Conservation (phyloP, 345 rosid genomes). For the Noccaea bulbosa region DNA sequence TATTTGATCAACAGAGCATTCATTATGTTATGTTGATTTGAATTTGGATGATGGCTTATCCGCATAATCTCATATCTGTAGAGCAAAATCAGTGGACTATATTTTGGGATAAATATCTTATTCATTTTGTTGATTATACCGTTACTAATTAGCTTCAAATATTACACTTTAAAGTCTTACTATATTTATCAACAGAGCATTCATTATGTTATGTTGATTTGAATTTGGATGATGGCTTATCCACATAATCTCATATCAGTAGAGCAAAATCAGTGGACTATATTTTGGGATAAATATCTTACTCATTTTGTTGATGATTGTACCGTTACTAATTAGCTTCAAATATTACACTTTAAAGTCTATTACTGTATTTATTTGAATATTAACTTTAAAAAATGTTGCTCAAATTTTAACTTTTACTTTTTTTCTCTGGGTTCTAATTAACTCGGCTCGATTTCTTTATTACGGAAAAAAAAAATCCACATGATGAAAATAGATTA, state of each 20-base stretch:
- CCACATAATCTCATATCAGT: not conserved
- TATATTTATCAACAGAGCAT: not conserved
- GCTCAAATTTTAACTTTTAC: not conserved
- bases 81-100: not conserved
- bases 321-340: not conserved
- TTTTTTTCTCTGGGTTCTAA: not conserved
- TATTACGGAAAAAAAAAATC: not conserved
- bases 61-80: not conserved
- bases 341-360: not conserved
- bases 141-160: not conserved
- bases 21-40: not conserved
- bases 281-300: not conserved
- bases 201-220: not conserved
- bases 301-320: conserved; percentile 11
- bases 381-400: not conserved
- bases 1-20: not conserved
- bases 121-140: conserved; percentile 4
- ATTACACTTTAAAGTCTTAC: too few species aligned
- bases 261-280: not conserved
- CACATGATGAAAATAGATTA: conserved; percentile 12
- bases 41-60: not conserved
- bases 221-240: not conserved
- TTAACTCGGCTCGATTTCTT: not conserved
- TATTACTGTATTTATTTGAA: conserved; percentile 1
- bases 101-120: not conserved